Evolutionary conservation across 345 rosid species (phyloP).

Genomic region (Orychophragmus violaceus): DNA sequence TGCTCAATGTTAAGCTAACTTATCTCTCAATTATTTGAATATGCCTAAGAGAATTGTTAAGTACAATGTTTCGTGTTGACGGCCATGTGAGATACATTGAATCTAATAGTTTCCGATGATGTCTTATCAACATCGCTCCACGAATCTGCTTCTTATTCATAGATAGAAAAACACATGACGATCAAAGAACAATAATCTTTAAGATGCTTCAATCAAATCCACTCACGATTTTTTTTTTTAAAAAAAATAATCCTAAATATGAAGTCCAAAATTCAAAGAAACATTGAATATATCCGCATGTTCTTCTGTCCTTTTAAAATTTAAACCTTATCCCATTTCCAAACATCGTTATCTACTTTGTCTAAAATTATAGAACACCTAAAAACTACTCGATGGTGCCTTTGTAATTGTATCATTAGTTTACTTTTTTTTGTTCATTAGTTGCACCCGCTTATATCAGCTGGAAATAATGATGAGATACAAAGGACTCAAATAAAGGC

Average conservation of each 20-base stretch:
- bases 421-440: neutral
- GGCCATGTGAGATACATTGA: constrained; percentile 27
- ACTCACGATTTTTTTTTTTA: no score
- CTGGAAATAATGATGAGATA: constrained; percentile 10
- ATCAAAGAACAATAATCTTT: constrained; percentile 11
- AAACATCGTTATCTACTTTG: constrained; percentile 33
- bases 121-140: constrained; percentile 23
- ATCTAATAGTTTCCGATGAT: constrained; percentile 22
- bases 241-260: constrained; percentile 6
- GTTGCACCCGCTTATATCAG: constrained; percentile 19
- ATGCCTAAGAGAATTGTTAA: constrained; percentile 5
- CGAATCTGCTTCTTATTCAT: constrained; percentile 8
- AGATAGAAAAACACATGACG: neutral
- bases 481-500: neutral
- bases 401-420: constrained; percentile 11
- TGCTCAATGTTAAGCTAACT: constrained; percentile 18
- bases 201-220: constrained; percentile 25
- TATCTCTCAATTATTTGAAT: neutral
- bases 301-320: constrained; percentile 21
- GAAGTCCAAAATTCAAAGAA: constrained; percentile 22
- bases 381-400: no score
- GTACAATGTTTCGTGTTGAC: constrained; percentile 27
- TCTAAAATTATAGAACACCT: constrained; percentile 15
- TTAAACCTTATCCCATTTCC: constrained; percentile 21
- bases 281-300: constrained; percentile 23